Conservation (phyloP, 768 basidiomycete species). For the Astraeus odoratus region DNA sequence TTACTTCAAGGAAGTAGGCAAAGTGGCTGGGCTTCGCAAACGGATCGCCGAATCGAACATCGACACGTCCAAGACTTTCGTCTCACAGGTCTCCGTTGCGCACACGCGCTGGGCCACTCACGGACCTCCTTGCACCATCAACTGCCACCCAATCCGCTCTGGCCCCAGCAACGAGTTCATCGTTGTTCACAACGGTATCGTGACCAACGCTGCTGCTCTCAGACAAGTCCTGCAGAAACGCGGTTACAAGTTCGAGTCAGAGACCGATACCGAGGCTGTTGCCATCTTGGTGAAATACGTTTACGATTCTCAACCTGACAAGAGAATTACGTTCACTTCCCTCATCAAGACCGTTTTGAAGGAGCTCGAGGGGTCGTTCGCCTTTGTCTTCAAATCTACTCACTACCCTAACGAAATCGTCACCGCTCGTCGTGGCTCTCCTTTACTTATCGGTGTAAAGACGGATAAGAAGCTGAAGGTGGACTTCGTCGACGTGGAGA, state of each 20-base stretch:
- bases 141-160: slow-evolving; percentile 93
- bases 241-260: slow-evolving; percentile 89
- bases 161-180: slow-evolving; percentile 79
- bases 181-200: slow-evolving; percentile 97
- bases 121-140: slow-evolving; percentile 77
- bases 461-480: slow-evolving; percentile 99
- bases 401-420: slow-evolving; percentile 97
- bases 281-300: slow-evolving; percentile 95
- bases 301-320: slow-evolving; percentile 86
- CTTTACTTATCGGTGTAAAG: slow-evolving; percentile 96
- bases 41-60: slow-evolving; percentile 67
- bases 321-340: slow-evolving; percentile 81
- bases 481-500: slow-evolving; percentile 98
- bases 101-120: slow-evolving; percentile 99
- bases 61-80: slow-evolving; percentile 68
- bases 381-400: slow-evolving; percentile 95
- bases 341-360: slow-evolving; percentile 94
- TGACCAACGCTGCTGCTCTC: slow-evolving; percentile 88
- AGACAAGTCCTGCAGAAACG: slow-evolving; percentile 91
- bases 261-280: slow-evolving; percentile 97
- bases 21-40: slow-evolving; percentile 89
- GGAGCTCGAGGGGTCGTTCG: slow-evolving; percentile 98
- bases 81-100: slow-evolving; percentile 92
- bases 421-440: slow-evolving; percentile 93
- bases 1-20: slow-evolving; percentile 98